Conservation (phyloP, 2,329 filamentous ascomycete genomes). For the Cercospora citrullina region DNA sequence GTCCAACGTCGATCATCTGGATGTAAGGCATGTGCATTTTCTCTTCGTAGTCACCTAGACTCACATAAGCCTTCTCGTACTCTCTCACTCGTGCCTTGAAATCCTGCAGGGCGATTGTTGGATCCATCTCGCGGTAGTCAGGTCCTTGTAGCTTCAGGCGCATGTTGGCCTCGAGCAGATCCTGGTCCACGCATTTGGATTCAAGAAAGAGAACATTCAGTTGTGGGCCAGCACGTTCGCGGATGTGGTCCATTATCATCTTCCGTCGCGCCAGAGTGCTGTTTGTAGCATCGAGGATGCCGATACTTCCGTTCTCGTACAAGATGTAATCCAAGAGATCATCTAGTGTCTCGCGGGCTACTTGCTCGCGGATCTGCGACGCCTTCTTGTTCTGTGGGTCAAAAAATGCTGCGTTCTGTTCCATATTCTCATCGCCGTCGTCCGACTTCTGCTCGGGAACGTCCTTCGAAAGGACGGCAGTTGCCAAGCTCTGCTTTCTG, state of each 20-base stretch:
- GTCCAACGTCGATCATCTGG: slow-evolving; percentile 95
- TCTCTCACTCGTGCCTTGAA: slow-evolving; percentile 91
- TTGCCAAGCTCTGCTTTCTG: slow-evolving; percentile 28
- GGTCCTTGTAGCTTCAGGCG: slow-evolving; percentile 92
- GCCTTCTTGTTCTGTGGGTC: slow-evolving; percentile 85
- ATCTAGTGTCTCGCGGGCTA: slow-evolving; percentile 87
- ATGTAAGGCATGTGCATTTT: slow-evolving; percentile 90
- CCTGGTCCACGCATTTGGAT: slow-evolving; percentile 83
- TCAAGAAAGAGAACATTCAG: slow-evolving; percentile 94
- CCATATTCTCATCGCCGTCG: slow-evolving; percentile 58
- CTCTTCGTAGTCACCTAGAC: slow-evolving; percentile 77
- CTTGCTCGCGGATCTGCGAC: slow-evolving; percentile 81
- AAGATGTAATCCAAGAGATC: slow-evolving; percentile 90
- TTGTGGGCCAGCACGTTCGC: slow-evolving; percentile 75
- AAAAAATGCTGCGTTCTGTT: slow-evolving; percentile 92
- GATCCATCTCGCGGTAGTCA: slow-evolving; percentile 94
- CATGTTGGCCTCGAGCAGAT: slow-evolving; percentile 92
- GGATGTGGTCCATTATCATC: slow-evolving; percentile 73
- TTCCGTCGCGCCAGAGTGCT: slow-evolving; percentile 85
- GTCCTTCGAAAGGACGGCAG: slow-evolving; percentile 24
- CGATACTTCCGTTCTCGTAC: slow-evolving; percentile 77
- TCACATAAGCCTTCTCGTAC: slow-evolving; percentile 92
- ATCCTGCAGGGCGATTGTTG: slow-evolving; percentile 76
- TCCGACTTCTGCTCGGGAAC: slow-evolving; percentile 19
- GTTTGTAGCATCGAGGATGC: slow-evolving; percentile 96